These are phyloP conservation scores for Malus asiatica DNA, from an alignment of 306 rosid genomes.

Conservation along the genomic window DNA sequence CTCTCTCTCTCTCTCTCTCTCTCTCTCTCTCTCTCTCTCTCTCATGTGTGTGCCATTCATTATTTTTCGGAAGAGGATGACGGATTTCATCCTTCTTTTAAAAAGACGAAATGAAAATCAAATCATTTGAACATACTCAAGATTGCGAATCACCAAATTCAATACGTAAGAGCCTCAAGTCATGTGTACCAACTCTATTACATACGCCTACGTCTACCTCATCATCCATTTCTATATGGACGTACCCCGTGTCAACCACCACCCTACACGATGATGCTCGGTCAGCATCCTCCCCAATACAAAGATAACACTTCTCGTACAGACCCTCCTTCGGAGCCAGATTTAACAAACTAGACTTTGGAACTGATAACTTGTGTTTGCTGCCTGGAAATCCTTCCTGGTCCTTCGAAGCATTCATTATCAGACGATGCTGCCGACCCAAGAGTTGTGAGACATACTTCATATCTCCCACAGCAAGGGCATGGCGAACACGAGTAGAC, in stretches of 20 bases:
- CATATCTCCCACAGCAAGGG: slow-evolving; percentile 74
- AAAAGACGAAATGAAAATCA: background rate
- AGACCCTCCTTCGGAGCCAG: slow-evolving; percentile 88
- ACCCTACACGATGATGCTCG: slow-evolving; percentile 46
- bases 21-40: background rate
- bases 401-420: slow-evolving; percentile 44
- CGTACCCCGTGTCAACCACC: slow-evolving; percentile 49
- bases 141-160: slow-evolving; percentile 57
- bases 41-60: background rate
- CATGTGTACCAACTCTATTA: slow-evolving; percentile 27
- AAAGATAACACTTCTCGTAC: slow-evolving; percentile 51
- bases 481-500: slow-evolving; percentile 79
- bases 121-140: slow-evolving; percentile 26
- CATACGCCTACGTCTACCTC: background rate
- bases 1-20: too few relatives aligned
- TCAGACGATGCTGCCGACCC: slow-evolving; percentile 73
- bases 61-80: background rate
- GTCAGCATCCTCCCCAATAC: slow-evolving; percentile 26
- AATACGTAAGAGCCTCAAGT: slow-evolving; percentile 43
- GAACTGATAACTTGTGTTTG: slow-evolving; percentile 46
- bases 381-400: slow-evolving; percentile 35
- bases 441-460: slow-evolving; percentile 74
- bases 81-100: too few relatives aligned
- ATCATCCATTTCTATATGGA: slow-evolving; percentile 60
- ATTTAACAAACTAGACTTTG: slow-evolving; percentile 63